Evolutionary conservation across 768 basidiomycete species (phyloP).

Genomic region (Rhizopogon rudus): DNA sequence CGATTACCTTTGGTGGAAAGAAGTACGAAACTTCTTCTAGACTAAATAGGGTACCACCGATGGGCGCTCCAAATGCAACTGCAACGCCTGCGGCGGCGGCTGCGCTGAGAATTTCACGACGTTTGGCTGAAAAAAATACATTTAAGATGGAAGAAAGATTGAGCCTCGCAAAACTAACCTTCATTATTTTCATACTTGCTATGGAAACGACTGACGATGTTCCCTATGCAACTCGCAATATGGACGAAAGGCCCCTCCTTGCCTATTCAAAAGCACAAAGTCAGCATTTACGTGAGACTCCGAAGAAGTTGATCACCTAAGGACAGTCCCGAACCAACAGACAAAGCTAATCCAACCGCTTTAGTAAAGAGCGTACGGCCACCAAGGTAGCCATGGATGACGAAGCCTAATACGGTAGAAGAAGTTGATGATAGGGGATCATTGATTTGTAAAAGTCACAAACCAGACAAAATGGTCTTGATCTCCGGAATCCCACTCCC

Average conservation of each 20-base stretch:
- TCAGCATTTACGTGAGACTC: not conserved
- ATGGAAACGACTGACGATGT: constrained; percentile 84
- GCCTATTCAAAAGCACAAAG: constrained; percentile 26
- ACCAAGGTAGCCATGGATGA: constrained; percentile 96
- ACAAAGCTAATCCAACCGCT: constrained; percentile 80
- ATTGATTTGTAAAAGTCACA: constrained; percentile 1
- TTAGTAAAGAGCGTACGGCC: constrained; percentile 87
- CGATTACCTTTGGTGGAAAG: constrained; percentile 82
- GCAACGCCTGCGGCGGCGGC: constrained; percentile 97
- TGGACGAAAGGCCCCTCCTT: constrained; percentile 85
- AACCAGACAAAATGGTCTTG: constrained; percentile 88
- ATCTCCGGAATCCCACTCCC: constrained; percentile 97
- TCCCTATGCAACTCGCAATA: constrained; percentile 89
- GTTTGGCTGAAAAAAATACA: constrained; percentile 56
- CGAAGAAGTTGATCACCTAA: constrained; percentile 44
- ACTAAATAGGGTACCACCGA: constrained; percentile 89
- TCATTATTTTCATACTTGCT: constrained; percentile 94
- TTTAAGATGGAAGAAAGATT: not conserved
- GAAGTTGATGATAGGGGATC: constrained; percentile 3
- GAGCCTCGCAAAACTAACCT: constrained; percentile 40
- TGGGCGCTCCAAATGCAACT: constrained; percentile 95
- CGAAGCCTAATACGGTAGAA: constrained; percentile 58
- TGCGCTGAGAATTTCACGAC: constrained; percentile 91
- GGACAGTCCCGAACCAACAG: constrained; percentile 88
- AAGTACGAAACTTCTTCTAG: constrained; percentile 96